Conservation (phyloP, 148 eudicot genomes). For the Nepenthes gracilis region DNA sequence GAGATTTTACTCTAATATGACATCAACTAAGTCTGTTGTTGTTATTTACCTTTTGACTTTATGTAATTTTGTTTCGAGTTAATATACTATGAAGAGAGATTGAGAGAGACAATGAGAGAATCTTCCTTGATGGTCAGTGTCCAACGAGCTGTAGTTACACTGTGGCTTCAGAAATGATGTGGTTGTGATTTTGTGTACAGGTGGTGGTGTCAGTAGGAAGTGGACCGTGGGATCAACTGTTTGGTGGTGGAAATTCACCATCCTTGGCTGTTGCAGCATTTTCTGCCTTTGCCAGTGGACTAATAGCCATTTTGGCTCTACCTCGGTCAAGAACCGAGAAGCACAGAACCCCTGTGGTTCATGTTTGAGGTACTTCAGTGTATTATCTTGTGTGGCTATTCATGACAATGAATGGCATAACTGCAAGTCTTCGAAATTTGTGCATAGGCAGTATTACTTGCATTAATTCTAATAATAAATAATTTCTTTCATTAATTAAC, state of each 20-base stretch:
- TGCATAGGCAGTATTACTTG: slow-evolving; percentile 1
- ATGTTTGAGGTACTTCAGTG: slow-evolving; percentile 6
- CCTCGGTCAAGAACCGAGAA: slow-evolving; percentile 14
- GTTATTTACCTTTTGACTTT: background rate
- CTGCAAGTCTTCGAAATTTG: slow-evolving; percentile 2
- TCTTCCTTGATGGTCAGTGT: too few relatives aligned
- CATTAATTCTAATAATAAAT: background rate
- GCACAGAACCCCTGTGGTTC: slow-evolving; percentile 10
- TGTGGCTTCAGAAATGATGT: background rate
- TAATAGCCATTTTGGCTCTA: slow-evolving; percentile 43
- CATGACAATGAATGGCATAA: slow-evolving; percentile 2
- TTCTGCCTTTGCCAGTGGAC: slow-evolving; percentile 50
- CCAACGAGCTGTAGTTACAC: background rate
- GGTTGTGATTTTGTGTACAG: slow-evolving; percentile 20
- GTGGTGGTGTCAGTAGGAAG: slow-evolving; percentile 81
- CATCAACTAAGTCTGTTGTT: background rate
- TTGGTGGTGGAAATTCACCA: slow-evolving; percentile 89
- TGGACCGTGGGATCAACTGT: slow-evolving; percentile 88
- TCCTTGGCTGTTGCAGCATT: slow-evolving; percentile 63
- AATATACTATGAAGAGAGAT: too few relatives aligned
- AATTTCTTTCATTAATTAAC: background rate
- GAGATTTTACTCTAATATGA: background rate
- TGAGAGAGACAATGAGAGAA: too few relatives aligned
- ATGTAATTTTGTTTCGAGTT: too few relatives aligned
- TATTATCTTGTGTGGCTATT: slow-evolving; percentile 3